Base-by-base conservation (phyloP, 208 protist genomes). In the Leishmania gerbilli region DNA sequence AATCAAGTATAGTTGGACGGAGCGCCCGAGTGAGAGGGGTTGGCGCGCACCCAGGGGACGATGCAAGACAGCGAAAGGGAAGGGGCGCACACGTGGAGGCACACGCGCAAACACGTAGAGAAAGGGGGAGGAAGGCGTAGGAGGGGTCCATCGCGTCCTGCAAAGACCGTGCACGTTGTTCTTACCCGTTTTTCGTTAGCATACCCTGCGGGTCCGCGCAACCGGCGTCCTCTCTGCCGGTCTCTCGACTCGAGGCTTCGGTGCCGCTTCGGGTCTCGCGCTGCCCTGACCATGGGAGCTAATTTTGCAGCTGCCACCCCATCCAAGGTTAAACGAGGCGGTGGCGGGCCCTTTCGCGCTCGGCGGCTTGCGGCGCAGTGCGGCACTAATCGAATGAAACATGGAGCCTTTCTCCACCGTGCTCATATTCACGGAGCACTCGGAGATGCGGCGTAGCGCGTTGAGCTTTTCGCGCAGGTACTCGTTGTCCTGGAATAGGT, bases 351-450 rank as follows among this genome's bases (percentile, higher is more conserved):
- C 71, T 56, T 74, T 74, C 40, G 42, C 40, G 34, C 47, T 37
- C 5, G 71, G 21, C 34, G 76, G 76, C 11, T 71, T 49, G 21
- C 76, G 81, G 31, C 81, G 81, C 67, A 84, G 71, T 31, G 76
- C 81, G 0, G 81, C 81, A 45, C 76, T 78, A 76, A 84, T 84
- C 69, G 69, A 77, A 72, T 74, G 78, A 45, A 84, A 84, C 31
- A 77, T 80, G 47, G 60, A 71, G 19, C 62, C 76, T 40, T 84
- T 84, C 51, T 81, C 76, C 62, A 77, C 81, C 15, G 81, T 58
- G 5, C 76, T 84, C 81, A 84, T 80, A 49, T 80, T 80, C 21
- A 77, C 74, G 13, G 81, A 84, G 60, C 81, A 84, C 71, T 84
- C 81, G 34, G 81, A 84, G 68, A 77, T 80, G 68, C 76, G 81